Base-by-base conservation (phyloP, 257 asterid genomes). In the Capsicum pubescens region DNA sequence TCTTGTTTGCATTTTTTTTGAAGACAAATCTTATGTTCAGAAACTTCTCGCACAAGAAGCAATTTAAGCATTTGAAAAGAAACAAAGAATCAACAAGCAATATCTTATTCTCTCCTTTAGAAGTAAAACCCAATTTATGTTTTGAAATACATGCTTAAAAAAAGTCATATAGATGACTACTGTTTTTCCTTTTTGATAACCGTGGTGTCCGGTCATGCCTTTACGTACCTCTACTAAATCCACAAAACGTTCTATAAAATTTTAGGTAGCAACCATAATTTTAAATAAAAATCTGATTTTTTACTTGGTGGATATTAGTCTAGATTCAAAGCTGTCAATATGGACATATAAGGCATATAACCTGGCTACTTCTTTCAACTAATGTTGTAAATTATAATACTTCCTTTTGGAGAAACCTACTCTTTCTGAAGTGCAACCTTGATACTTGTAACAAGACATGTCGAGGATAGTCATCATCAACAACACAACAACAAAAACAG, bases 21-120 rank as follows among this genome's bases (percentile, higher is more conserved):
- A 87, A 95, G 97, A 89, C 88, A 69, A 85, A 54, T 88, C 90
- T 94, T 93, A 58, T 93, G 90, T 89, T 93, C 96, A 19, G 87
- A 78, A 48, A 89, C 91, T 86, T 94, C 99, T 97, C 92, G 89
- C 89, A 50, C 82, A 87, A 13, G 68, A 80, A 82, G 84, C 80
- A 86, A 88, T 80, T 63, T 58, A 85, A 87, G 83, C 67, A 86
- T 84, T 68, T 72, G 42, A 72, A 83, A 78, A 69, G 68, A 81
- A 63, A 39, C 61, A 71, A 63, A 70, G 59, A 64, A 82, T 13
- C 80, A 84, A 19, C 44, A 35, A 13, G 69, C 56, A 26, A 1
- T 26, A 69, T 26, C 61, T 46, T 68, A 26, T 48, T 58, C 50
- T 77, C 63, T 15, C 67, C n/a, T 79, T 57, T 46, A 32, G 42